Evolutionary conservation across 345 rosid species (phyloP).

Genomic region (Arabidopsis suecica): DNA sequence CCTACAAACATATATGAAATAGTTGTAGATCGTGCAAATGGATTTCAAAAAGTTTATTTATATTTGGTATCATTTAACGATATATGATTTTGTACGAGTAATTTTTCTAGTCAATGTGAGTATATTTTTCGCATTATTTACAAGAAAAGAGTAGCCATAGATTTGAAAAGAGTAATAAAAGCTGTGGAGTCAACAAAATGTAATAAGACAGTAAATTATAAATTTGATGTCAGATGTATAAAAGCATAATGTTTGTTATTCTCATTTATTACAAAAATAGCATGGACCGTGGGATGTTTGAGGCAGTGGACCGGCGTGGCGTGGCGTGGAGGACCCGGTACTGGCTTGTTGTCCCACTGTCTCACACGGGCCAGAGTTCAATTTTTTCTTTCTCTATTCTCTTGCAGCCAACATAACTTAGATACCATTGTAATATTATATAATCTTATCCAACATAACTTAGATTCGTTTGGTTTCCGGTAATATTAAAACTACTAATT

Average conservation of each 20-base stretch:
- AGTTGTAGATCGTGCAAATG: no score
- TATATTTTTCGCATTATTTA: background rate
- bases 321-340: constrained; percentile 48
- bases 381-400: background rate
- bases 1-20: no score
- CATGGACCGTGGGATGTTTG: constrained; percentile 46
- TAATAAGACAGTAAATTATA: constrained; percentile 2
- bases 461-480: background rate
- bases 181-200: constrained; percentile 15
- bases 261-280: constrained; percentile 42
- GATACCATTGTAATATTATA: background rate
- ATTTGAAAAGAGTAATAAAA: constrained; percentile 15
- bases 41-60: no score
- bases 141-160: background rate
- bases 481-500: background rate
- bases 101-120: background rate
- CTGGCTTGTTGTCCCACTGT: constrained; percentile 43
- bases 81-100: no score
- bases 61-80: no score
- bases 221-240: constrained; percentile 30
- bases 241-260: constrained; percentile 32
- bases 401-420: background rate
- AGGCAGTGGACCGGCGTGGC: constrained; percentile 50
- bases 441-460: background rate
- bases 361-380: constrained; percentile 37